Evolutionary conservation across 805 yeast species (phyloP), one percentile per base, ranked within the genome.

Genomic region (Hyphopichia homilentoma): DNA sequence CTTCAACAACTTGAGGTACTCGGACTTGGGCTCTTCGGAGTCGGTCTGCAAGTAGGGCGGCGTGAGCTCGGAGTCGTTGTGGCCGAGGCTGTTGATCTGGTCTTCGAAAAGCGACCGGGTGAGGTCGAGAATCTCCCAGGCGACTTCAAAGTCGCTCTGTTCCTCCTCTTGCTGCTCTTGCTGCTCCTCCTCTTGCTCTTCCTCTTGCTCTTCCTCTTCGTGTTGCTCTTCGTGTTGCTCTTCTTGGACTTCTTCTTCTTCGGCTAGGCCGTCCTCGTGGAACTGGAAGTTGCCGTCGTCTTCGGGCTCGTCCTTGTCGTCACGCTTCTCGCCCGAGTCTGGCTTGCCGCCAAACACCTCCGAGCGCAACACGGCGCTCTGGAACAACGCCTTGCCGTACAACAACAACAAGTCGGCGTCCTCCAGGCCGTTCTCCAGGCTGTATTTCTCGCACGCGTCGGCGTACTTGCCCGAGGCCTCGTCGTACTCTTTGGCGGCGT

Each of bases 51-150:
- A 45, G 36, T 51, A 61, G 11, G 72, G 72, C 5, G 20, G 14
- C 3, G 26, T 19, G 7, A 42, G 7, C 8, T 22, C 35, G 9
- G 28, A 19, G 2, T 36, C 40, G 7, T 33, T 27, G 7, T 35
- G 18, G 11, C 21, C n/a, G 6, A 47, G 20, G 6, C 57, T 42
- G 16, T 60, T 59, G 4, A 75, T 45, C 33, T 66, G 50, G 28
- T 65, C 55, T 50, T 76, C 79, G 44, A 76, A 82, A 27, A 84
- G 53, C 2, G 81, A 69, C 40, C 96, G 72, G 2, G 96, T 74
- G 24, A 85, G 65, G 51, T 89, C 96, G 13, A 88, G 61, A 6
- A 85, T 73, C 32, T 84, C 93, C 93, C 96, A 84, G 0, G 96
- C 95, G 12, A 81, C 75, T 52, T 84, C 94, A 48, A 90, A 85